These are phyloP conservation scores for Acarospora socialis DNA, from an alignment of 2,329 filamentous ascomycete genomes.

Conservation along the genomic window DNA sequence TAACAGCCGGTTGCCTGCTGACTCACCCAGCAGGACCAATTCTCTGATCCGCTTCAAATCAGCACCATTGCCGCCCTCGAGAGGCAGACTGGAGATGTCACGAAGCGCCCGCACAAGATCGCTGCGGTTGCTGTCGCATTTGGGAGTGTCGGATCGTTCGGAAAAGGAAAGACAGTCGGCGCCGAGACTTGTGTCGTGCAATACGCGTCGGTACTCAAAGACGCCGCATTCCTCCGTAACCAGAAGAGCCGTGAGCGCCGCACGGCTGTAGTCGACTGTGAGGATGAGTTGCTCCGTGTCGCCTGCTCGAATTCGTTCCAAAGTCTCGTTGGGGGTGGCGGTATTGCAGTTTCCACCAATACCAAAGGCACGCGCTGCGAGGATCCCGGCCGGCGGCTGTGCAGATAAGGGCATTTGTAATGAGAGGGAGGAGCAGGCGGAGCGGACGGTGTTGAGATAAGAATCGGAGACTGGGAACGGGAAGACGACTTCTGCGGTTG, in stretches of 20 bases:
- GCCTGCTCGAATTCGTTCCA: neutral
- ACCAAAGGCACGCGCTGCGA: neutral
- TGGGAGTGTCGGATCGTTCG: neutral
- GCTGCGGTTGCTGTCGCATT: neutral
- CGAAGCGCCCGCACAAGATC: constrained; percentile 3
- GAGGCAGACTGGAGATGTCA: constrained; percentile 2
- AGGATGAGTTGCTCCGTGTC: constrained; percentile 4
- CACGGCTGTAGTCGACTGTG: constrained; percentile 6
- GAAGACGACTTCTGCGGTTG: too few relatives aligned
- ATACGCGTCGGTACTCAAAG: constrained; percentile 5
- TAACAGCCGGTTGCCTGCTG: constrained; percentile 2
- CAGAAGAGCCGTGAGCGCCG: constrained; percentile 4
- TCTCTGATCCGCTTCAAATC: constrained; percentile 4
- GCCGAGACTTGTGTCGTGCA: constrained; percentile 4
- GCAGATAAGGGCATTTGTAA: neutral
- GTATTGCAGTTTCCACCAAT: neutral
- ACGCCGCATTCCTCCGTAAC: constrained; percentile 3
- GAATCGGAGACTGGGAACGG: neutral
- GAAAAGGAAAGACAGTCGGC: neutral
- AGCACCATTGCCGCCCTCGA: constrained; percentile 5
- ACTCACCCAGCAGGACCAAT: constrained; percentile 5
- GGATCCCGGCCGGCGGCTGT: constrained; percentile 1
- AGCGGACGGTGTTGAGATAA: neutral
- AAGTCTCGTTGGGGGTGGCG: neutral
- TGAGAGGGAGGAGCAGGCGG: constrained; percentile 1